Evolutionary conservation across 305 asterid genomes (phyloP).

Genomic region (Rubia peregrina): DNA sequence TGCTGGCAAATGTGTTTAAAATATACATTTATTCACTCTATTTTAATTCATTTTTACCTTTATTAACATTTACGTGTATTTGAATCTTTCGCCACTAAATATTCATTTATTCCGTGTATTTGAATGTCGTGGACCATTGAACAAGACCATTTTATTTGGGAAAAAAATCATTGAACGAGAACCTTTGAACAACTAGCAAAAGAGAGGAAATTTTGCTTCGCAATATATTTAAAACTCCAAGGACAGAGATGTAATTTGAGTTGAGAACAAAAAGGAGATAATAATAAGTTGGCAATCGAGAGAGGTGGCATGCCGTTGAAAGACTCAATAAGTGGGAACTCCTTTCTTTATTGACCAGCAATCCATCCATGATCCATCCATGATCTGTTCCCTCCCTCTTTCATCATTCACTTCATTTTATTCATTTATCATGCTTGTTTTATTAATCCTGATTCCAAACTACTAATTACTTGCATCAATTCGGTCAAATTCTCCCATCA

Average conservation of each 20-base stretch:
- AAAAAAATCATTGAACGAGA: no score
- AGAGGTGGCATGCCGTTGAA: conserved; percentile 11
- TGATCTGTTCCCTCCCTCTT: neutral
- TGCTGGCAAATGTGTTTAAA: no score
- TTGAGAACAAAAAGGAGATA: neutral
- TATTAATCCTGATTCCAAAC: neutral
- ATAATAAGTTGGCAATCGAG: neutral
- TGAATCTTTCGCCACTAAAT: no score
- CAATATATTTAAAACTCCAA: neutral
- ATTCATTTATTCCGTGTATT: no score
- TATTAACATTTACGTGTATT: no score
- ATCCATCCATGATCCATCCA: neutral
- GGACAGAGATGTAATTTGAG: neutral
- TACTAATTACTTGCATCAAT: no score
- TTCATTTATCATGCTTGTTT: neutral
- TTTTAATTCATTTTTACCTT: no score
- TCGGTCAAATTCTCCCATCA: no score
- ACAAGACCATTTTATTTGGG: no score
- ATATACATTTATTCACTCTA: no score
- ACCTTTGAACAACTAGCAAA: no score
- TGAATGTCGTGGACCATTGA: neutral
- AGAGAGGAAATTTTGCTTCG: no score
- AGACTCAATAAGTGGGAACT: neutral
- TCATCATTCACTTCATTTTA: neutral
- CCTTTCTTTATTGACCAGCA: conserved; percentile 13